Evolutionary conservation across 2,329 filamentous ascomycete species (phyloP).

Genomic region (Trichophyton rubrum): DNA sequence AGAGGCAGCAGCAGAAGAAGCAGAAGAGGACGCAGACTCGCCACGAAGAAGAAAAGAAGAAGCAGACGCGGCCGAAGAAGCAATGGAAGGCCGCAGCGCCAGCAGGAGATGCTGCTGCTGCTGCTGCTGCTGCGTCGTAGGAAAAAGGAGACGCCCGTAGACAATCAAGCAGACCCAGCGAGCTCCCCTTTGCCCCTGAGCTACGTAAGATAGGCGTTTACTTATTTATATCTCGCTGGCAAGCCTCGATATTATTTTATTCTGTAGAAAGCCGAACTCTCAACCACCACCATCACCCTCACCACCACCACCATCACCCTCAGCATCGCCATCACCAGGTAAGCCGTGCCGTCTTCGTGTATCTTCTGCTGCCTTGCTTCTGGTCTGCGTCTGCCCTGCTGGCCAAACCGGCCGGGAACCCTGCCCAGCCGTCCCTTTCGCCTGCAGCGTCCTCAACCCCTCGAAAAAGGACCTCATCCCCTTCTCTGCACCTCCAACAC

Average conservation of each 20-base stretch:
- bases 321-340: background rate
- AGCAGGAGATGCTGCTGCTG: background rate
- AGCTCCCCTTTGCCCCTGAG: background rate
- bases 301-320: background rate
- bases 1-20: background rate
- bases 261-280: too few relatives aligned
- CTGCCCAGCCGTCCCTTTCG: too few relatives aligned
- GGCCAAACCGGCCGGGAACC: background rate
- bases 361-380: background rate
- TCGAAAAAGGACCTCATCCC: background rate
- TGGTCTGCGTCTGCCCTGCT: background rate
- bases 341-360: background rate
- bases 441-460: background rate
- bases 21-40: background rate
- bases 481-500: background rate
- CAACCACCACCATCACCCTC: background rate
- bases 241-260: too few relatives aligned
- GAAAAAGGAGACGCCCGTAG: too few relatives aligned
- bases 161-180: too few relatives aligned
- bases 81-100: background rate
- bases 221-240: background rate
- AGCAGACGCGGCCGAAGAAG: background rate
- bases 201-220: background rate
- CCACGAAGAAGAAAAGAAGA: background rate
- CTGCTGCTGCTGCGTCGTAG: too few relatives aligned